Evolutionary conservation across 768 basidiomycete genomes (phyloP).

Genomic region (Russula griseocarnosa): DNA sequence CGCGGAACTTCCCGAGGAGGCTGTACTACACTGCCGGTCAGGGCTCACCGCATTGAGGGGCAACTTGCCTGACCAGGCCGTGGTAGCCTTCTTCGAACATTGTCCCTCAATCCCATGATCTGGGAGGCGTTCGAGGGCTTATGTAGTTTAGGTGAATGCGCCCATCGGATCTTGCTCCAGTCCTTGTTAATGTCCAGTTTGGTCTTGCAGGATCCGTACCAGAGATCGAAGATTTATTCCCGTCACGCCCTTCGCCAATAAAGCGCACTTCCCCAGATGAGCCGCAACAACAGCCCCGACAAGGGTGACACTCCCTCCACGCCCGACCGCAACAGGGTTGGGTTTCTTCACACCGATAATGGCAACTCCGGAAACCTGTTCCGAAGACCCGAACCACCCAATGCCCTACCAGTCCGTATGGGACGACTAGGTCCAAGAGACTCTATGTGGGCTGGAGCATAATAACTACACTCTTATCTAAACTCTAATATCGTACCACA

Average conservation of each 20-base stretch:
- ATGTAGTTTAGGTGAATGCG: slow-evolving; percentile 61
- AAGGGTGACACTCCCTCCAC: slow-evolving; percentile 34
- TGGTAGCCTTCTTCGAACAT: slow-evolving; percentile 63
- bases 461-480: background rate
- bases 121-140: slow-evolving; percentile 94
- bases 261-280: slow-evolving; percentile 55
- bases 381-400: slow-evolving; percentile 46
- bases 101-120: slow-evolving; percentile 69
- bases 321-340: slow-evolving; percentile 56
- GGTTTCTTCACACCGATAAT: slow-evolving; percentile 77
- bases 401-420: slow-evolving; percentile 57
- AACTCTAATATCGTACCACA: slow-evolving; percentile 10
- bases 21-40: slow-evolving; percentile 69
- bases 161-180: slow-evolving; percentile 5
- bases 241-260: slow-evolving; percentile 54
- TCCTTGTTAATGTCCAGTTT: slow-evolving; percentile 23
- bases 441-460: slow-evolving; percentile 47
- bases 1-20: slow-evolving; percentile 64
- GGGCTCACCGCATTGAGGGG: slow-evolving; percentile 75
- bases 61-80: slow-evolving; percentile 72
- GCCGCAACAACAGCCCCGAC: slow-evolving; percentile 40
- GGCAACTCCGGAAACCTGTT: slow-evolving; percentile 54
- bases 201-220: slow-evolving; percentile 56
- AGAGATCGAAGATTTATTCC: slow-evolving; percentile 69
- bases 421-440: slow-evolving; percentile 54